Percentiles rank a stretch among this genome's conserved stretches.
phyloP scores from a whole-genome alignment of 1,284 basidiomycete genomes.

The Trichosporon asahii region DNA sequence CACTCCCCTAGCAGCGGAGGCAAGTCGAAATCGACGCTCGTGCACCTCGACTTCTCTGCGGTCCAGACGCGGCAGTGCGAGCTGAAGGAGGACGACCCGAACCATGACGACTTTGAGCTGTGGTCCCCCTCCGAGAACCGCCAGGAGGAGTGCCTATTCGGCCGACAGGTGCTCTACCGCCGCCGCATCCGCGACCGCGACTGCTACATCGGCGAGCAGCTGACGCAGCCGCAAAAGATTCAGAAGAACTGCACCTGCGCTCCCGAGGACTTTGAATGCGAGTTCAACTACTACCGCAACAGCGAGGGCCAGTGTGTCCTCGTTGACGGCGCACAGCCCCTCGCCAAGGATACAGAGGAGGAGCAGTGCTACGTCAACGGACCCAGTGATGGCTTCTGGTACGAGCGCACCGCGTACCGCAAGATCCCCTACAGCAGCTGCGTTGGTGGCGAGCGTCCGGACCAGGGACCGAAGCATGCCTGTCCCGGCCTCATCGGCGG shows the following conservation, averaged over 20 bases:
- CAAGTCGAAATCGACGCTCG: conserved; percentile 60
- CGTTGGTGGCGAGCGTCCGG: conserved; percentile 67
- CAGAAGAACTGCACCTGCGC: conserved; percentile 71
- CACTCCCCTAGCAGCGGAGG: conserved; percentile 57
- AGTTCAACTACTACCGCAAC: conserved; percentile 81
- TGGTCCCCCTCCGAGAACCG: conserved; percentile 89
- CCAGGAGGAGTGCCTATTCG: conserved; percentile 74
- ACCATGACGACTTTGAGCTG: conserved; percentile 84
- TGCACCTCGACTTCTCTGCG: conserved; percentile 77
- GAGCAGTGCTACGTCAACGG: conserved; percentile 55
- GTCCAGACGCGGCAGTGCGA: conserved; percentile 13
- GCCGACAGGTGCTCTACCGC: conserved; percentile 82
- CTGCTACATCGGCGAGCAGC: conserved; percentile 73
- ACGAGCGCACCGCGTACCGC: conserved; percentile 82
- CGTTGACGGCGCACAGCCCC: conserved; percentile 62
- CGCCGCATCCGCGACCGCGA: conserved; percentile 73
- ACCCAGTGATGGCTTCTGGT: conserved; percentile 62
- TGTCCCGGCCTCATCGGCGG: conserved; percentile 67
- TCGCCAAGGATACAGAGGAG: conserved; percentile 57
- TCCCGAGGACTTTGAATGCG: conserved; percentile 83
- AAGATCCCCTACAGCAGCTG: conserved; percentile 83
- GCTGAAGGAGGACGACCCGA: conserved; percentile 61
- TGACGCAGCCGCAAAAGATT: conserved; percentile 55
- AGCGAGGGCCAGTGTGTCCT: conserved; percentile 68
- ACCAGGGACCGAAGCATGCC: conserved; percentile 65